Base-by-base conservation (phyloP, 306 rosid genomes). In the Medicago ruthenica region DNA sequence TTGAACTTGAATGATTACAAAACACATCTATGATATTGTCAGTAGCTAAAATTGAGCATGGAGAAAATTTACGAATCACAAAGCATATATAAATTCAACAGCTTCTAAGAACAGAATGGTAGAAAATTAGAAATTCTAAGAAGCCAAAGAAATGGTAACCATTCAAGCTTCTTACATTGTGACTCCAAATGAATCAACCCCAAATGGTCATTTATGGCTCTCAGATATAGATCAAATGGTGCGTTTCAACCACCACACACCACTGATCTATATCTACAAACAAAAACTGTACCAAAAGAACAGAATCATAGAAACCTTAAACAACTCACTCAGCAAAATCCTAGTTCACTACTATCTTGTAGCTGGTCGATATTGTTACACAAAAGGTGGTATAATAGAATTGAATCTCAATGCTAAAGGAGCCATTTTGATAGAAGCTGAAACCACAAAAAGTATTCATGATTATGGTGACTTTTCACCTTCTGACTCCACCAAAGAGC, bases 401-500 rank as follows among this genome's bases (percentile, higher is more conserved):
- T 3, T 76, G 31, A 16, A 31, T 7, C 78, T 76, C 18, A 76
- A 71, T 4, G 51, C 75, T 1, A 76, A 58, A 41, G 85, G 85
- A 12, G 81, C 8, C 0, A 4, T 36, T 1, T 42, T 81, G 7
- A 0, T 21, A 0, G 78, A 76, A 65, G 81, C 79, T 15, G 55
- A 76, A 53, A 51, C 75, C 3, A 0, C 67, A 4, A 47, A 65
- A 37, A 31, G 18, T 44, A 1, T 82, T 3, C 1, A 7, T 54
- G 78, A 76, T 17, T 66, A 27, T 44, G 78, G 78, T 22, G 81
- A 81, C 39, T 76, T 81, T 44, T 41, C 74, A 53, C 81, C 81
- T 7, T 60, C 63, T 9, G 58, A 57, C 0, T 15, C 74, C 10
- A 71, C 54, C 13, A 17, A 20, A 27, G 70, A 76, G 4, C 81